A percentile compares a stretch with the other conserved stretches of the same genome.
Evolutionary conservation across 768 basidiomycete genomes (phyloP).

Genomic region (Cystobasidium onofrii): DNA sequence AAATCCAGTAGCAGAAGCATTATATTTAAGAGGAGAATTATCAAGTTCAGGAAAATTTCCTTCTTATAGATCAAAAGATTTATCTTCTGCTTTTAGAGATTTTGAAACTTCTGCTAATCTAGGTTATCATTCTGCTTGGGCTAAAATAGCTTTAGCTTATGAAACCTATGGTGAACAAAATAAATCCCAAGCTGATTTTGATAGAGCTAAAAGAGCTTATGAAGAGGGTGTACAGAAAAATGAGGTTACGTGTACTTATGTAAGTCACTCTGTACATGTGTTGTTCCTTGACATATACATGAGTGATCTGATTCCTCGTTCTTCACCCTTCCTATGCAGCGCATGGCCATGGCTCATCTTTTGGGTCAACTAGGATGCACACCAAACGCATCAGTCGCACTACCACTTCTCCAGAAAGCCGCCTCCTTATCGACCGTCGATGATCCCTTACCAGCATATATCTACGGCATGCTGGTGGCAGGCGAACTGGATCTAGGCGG

Average conservation of each 20-base stretch:
- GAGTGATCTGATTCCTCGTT: too few relatives aligned
- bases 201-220: slow-evolving; percentile 73
- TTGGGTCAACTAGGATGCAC: slow-evolving; percentile 72
- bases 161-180: slow-evolving; percentile 64
- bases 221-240: slow-evolving; percentile 66
- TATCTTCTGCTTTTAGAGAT: slow-evolving; percentile 74
- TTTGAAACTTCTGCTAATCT: slow-evolving; percentile 73
- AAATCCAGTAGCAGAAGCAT: slow-evolving; percentile 59
- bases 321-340: slow-evolving; percentile 49
- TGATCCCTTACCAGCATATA: slow-evolving; percentile 68
- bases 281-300: too few relatives aligned
- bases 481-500: slow-evolving; percentile 60
- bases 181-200: slow-evolving; percentile 38
- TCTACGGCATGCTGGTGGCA: slow-evolving; percentile 66
- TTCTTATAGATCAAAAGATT: slow-evolving; percentile 57
- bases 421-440: slow-evolving; percentile 65
- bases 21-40: slow-evolving; percentile 69
- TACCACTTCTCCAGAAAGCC: slow-evolving; percentile 67
- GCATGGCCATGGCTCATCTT: slow-evolving; percentile 85
- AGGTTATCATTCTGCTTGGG: slow-evolving; percentile 78
- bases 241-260: slow-evolving; percentile 74
- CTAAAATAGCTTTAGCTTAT: slow-evolving; percentile 80
- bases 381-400: slow-evolving; percentile 53
- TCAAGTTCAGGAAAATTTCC: slow-evolving; percentile 63
- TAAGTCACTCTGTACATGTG: too few relatives aligned